These are phyloP conservation scores for Coniochaeta sp. DNA, from an alignment of 2,329 filamentous ascomycete species.

Conservation along the genomic window DNA sequence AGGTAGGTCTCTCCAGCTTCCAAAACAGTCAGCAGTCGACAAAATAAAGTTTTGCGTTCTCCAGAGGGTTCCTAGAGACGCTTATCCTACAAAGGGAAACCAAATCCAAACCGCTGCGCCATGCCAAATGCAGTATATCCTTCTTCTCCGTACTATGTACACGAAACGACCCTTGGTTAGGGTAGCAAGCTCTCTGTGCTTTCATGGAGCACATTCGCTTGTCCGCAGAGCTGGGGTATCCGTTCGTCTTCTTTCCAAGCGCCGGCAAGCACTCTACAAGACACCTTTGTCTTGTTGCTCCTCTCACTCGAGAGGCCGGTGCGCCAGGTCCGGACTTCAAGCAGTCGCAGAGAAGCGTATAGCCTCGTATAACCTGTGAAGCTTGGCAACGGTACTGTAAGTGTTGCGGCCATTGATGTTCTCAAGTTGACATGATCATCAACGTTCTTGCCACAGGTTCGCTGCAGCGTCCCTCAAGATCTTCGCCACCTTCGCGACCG, in stretches of 20 bases:
- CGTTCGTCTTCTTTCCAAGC: neutral
- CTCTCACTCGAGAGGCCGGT: neutral
- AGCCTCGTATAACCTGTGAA: too few relatives aligned
- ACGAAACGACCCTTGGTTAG: neutral
- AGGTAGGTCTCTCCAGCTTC: neutral
- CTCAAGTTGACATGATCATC: neutral
- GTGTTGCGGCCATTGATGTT: neutral
- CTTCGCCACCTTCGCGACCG: conserved; percentile 63
- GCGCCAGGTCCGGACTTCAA: neutral
- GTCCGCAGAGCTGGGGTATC: neutral
- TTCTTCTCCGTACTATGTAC: neutral
- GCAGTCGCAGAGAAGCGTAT: neutral
- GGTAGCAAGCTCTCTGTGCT: neutral
- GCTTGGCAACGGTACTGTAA: neutral
- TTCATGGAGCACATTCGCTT: neutral
- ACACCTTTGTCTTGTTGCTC: neutral
- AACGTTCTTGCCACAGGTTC: conserved; percentile 7
- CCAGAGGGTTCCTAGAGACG: neutral
- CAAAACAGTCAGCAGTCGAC: neutral
- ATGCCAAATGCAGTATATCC: neutral
- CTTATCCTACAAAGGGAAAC: neutral
- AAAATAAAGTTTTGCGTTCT: neutral
- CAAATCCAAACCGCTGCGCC: neutral
- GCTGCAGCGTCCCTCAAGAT: conserved; percentile 56
- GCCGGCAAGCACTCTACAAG: neutral